Evolutionary conservation across 2,329 filamentous ascomycete genomes (phyloP), one percentile per base, ranked within the genome.

Genomic region (Trichoderma sp.): DNA sequence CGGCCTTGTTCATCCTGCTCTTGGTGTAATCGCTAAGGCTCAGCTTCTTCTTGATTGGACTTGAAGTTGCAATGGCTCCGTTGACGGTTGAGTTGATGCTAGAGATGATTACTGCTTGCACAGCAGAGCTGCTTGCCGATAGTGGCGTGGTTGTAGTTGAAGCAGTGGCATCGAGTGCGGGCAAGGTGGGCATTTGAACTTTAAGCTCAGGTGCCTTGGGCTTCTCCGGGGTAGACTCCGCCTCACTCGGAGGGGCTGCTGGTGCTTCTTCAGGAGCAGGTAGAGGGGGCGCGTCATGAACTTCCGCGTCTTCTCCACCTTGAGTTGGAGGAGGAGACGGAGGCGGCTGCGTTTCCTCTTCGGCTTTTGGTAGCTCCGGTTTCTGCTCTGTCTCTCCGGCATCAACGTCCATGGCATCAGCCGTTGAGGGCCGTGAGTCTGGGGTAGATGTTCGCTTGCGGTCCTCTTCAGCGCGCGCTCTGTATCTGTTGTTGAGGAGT

Each of bases 11-110:
- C 81, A 86, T 84, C 65, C 87, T 83, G 74, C 86, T 88, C 78
- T 88, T 89, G 9, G 84, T 87, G 76, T 92, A 92, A 76, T 91
- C 90, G 76, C 88, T 91, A 2, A 91, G 79, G 73, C 88, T 91
- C 47, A 92, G 81, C 79, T 91, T 91, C 83, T 92, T 91, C 80
- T 90, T 91, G 36, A 89, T 82, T 3, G 90, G 89, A 73, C 88
- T 91, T 3, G 88, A 87, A 26, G 85, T 83, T 11, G 83, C 83
- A 6, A 78, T 78, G 9, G 82, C 75, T 15, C 85, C 84, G 70
- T 86, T 88, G 39, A 83, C 76, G 0, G 80, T 75, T 0, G 83
- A 73, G 4, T 80, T 76, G 67, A 88, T 82, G 30, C 76, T 76
- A 4, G 81, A 75, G 2, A 87, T 85, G 2, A 87, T 85, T 0